Conservation (phyloP, 2,329 filamentous ascomycete genomes). For the Ophiostoma novo-ulmi region DNA sequence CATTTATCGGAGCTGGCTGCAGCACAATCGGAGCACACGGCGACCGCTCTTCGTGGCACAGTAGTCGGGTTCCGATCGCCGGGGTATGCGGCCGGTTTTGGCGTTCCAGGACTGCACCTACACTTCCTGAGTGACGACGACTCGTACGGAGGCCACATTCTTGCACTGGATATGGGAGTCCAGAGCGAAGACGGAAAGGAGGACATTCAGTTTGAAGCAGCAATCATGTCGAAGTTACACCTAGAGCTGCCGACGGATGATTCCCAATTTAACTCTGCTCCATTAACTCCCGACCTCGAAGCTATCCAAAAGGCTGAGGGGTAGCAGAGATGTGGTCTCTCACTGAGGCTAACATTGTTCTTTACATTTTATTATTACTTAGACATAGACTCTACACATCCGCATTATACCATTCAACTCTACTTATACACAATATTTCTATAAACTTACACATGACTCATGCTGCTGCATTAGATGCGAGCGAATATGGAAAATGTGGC, state of each 20-base stretch:
- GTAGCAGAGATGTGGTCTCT: background rate
- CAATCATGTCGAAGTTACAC: conserved; percentile 10
- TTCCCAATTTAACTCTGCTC: background rate
- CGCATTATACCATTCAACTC: background rate
- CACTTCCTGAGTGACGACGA: conserved; percentile 15
- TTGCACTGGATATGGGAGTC: background rate
- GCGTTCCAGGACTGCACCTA: conserved; percentile 12
- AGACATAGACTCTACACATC: background rate
- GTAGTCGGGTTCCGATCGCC: conserved; percentile 15
- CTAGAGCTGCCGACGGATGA: conserved; percentile 10
- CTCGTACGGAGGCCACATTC: conserved; percentile 6
- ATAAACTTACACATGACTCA: background rate
- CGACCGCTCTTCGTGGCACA: background rate
- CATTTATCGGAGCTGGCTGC: background rate
- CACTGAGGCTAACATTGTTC: background rate
- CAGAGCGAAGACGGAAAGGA: background rate
- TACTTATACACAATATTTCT: background rate
- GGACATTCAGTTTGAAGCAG: background rate
- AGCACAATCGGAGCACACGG: conserved; percentile 5
- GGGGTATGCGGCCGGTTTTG: conserved; percentile 2
- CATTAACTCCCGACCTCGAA: background rate
- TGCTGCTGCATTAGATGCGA: background rate
- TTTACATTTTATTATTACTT: background rate
- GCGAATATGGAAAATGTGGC: background rate
- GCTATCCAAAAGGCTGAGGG: conserved; percentile 12